Base-by-base conservation (phyloP, 1,284 basidiomycete genomes). In the Rhodotorula sp. region DNA sequence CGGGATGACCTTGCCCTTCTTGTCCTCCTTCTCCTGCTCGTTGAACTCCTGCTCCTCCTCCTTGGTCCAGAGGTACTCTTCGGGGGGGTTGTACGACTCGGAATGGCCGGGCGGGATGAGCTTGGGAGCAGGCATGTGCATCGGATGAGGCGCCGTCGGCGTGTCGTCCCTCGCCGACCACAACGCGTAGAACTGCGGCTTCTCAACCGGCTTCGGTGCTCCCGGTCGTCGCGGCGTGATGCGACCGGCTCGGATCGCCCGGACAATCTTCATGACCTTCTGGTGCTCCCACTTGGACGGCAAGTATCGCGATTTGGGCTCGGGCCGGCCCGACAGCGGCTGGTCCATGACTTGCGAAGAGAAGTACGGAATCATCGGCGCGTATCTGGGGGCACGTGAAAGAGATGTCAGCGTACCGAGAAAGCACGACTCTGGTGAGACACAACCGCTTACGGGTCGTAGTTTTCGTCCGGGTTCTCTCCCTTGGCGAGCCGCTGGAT, bases 211-310 rank as follows among this genome's bases (percentile, higher is more conserved):
- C 80, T 88, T 90, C 4, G 65, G 39, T 14, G 70, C 68, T 15
- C 75, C 75, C 6, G 93, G 92, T 82, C 94, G 97, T 76, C 91
- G 89, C 58, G 94, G 91, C 8, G 93, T 80, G 77, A 99, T 99
- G 49, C 93, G 89, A 54, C 97, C 97, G 84, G 94, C 89, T 31
- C 97, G 90, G 79, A 99, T 99, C 21, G 96, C 96, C 65, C 95
- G 93, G 72, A 99, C 96, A 77, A 99, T 98, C 87, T 99, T 99
- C 94, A 99, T 97, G 77, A 99, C 88, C 87, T 99, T 99, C 86
- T 97, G 90, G 84, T 98, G 97, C 84, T 99, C 97, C 97, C 97
- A 99, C 85, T 97, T 99, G 84, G 92, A 96, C 20, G 96, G 93
- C 10, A 98, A 88, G 88, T 96, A 99, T 66, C 97, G 87, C 65